Conservation (phyloP, 2,329 filamentous ascomycete species). For the Huntiella omanensis region DNA sequence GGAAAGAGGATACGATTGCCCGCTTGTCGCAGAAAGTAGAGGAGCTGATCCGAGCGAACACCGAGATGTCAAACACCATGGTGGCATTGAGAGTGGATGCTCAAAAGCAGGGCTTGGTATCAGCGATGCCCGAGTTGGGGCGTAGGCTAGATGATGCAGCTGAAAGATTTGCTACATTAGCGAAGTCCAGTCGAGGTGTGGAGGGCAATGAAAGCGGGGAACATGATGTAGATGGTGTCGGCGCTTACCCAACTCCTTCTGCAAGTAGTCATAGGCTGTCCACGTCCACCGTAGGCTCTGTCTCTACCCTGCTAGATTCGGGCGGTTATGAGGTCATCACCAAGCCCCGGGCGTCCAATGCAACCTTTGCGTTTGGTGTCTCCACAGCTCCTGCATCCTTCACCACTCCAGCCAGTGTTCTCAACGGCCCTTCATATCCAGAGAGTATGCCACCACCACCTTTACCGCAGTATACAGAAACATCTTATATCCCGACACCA, state of each 20-base stretch:
- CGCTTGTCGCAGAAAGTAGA: constrained; percentile 52
- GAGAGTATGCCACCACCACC: no score
- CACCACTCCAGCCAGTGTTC: constrained; percentile 4
- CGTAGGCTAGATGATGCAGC: constrained; percentile 37
- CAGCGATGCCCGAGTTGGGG: constrained; percentile 36
- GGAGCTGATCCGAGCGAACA: constrained; percentile 47
- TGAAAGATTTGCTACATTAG: constrained; percentile 30
- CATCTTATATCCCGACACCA: no score
- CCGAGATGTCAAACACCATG: constrained; percentile 58
- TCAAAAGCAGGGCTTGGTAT: constrained; percentile 35
- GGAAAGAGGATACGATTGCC: constrained; percentile 67
- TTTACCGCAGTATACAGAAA: no score
- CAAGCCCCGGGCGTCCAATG: constrained; percentile 25
- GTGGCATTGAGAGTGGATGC: constrained; percentile 45
- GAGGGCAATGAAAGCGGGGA: no score
- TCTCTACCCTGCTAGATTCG: neutral
- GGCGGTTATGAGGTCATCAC: constrained; percentile 28
- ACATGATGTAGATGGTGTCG: neutral
- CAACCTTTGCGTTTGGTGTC: constrained; percentile 30
- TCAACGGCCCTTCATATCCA: no score
- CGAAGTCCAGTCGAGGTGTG: no score
- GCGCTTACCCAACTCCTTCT: neutral
- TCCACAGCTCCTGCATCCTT: constrained; percentile 13
- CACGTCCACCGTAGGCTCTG: neutral
- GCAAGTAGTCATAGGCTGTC: neutral